These are phyloP conservation scores for Claviceps fusiformis DNA, from an alignment of 2,329 filamentous ascomycete genomes.

Conservation along the genomic window DNA sequence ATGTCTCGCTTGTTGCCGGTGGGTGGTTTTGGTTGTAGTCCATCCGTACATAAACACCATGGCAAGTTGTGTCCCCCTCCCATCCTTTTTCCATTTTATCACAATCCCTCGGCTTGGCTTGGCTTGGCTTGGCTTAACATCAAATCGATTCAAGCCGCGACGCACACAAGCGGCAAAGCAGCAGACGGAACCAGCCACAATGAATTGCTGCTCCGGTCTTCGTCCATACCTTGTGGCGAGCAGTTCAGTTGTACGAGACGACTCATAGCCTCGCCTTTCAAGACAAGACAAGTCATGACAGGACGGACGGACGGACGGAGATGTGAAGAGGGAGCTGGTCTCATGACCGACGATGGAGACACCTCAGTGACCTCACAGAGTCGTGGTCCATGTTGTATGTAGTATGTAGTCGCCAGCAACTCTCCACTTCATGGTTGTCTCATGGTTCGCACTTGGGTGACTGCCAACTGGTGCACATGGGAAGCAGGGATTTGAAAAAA, in stretches of 20 bases:
- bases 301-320: too few species aligned
- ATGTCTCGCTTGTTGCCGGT: constrained; percentile 11
- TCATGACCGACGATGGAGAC: background rate
- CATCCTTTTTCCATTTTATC: background rate
- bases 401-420: too few species aligned
- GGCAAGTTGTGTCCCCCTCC: background rate
- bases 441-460: background rate
- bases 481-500: constrained; percentile 1
- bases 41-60: background rate
- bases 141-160: background rate
- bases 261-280: background rate
- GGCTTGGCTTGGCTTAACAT: background rate
- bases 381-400: too few species aligned
- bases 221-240: background rate
- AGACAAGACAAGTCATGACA: too few species aligned
- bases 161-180: background rate
- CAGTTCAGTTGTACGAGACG: background rate
- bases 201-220: background rate
- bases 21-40: background rate
- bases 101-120: background rate
- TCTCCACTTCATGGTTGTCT: too few species aligned
- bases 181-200: background rate
- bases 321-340: background rate
- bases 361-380: too few species aligned
- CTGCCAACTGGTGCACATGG: constrained; percentile 3